These are phyloP conservation scores for Pseudogymnoascus sp. DNA, from an alignment of 2,329 filamentous ascomycete species.

Conservation along the genomic window DNA sequence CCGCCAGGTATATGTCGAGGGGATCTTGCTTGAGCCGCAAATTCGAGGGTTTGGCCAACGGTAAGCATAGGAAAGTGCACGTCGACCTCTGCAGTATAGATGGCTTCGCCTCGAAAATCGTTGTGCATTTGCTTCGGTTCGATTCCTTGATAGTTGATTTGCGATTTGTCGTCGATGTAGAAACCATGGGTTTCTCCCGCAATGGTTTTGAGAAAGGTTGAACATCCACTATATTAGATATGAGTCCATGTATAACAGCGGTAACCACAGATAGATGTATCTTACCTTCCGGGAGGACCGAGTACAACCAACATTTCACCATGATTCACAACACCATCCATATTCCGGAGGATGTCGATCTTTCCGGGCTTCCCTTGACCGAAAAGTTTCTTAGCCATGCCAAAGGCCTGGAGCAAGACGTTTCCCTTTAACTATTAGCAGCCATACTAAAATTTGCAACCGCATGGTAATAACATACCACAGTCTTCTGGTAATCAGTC, in stretches of 20 bases:
- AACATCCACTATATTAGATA: slow-evolving; percentile 45
- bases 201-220: slow-evolving; percentile 56
- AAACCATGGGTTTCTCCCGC: slow-evolving; percentile 49
- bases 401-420: slow-evolving; percentile 45
- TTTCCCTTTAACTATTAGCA: slow-evolving; percentile 35
- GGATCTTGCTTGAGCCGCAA: slow-evolving; percentile 46
- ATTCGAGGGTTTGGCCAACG: no score
- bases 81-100: no score
- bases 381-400: slow-evolving; percentile 41
- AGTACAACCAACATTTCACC: slow-evolving; percentile 65
- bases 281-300: slow-evolving; percentile 48
- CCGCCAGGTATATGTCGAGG: slow-evolving; percentile 49
- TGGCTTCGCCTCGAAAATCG: slow-evolving; percentile 37
- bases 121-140: slow-evolving; percentile 42
- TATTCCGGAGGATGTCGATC: slow-evolving; percentile 49
- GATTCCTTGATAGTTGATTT: slow-evolving; percentile 56
- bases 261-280: neutral
- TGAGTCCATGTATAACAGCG: neutral
- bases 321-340: slow-evolving; percentile 55
- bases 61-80: no score
- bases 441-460: neutral
- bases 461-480: slow-evolving; percentile 26
- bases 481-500: slow-evolving; percentile 65
- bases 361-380: slow-evolving; percentile 47
- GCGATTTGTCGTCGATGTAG: slow-evolving; percentile 42